Conservation (phyloP, 2,329 filamentous ascomycete genomes). For the Fusarium nurragi region DNA sequence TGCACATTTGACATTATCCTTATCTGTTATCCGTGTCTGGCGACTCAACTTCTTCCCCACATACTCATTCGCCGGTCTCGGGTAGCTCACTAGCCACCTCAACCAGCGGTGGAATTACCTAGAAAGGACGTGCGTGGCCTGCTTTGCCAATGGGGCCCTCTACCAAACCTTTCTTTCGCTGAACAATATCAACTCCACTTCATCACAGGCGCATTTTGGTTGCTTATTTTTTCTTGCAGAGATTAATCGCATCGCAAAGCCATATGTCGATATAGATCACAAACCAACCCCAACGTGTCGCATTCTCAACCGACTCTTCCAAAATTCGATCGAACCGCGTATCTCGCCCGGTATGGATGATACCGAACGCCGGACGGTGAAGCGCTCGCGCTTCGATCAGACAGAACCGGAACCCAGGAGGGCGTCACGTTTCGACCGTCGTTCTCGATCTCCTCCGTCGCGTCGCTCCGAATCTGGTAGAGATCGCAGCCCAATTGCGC, state of each 20-base stretch:
- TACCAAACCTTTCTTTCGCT: slow-evolving; percentile 30
- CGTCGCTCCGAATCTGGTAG: slow-evolving; percentile 73
- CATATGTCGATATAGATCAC: not conserved
- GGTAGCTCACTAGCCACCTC: slow-evolving; percentile 22
- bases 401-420: slow-evolving; percentile 82
- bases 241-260: slow-evolving; percentile 2
- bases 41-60: not conserved
- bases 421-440: slow-evolving; percentile 86
- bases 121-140: slow-evolving; percentile 13
- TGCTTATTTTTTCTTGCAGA: slow-evolving; percentile 18
- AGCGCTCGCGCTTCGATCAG: slow-evolving; percentile 95
- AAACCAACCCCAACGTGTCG: not conserved
- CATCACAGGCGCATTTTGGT: slow-evolving; percentile 25
- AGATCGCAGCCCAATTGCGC: slow-evolving; percentile 80
- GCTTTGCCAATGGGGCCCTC: slow-evolving; percentile 3
- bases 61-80: slow-evolving; percentile 19
- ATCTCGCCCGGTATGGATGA: slow-evolving; percentile 68
- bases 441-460: slow-evolving; percentile 82
- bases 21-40: not conserved
- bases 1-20: not conserved
- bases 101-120: slow-evolving; percentile 28
- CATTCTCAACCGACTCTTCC: not conserved
- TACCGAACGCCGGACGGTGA: slow-evolving; percentile 74
- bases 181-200: slow-evolving; percentile 31
- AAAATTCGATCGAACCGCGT: slow-evolving; percentile 2